A percentile compares a stretch with the other conserved stretches of the same genome.
Evolutionary conservation across 139 green algal species (phyloP).

Genomic region (Dunaliella sp.): DNA sequence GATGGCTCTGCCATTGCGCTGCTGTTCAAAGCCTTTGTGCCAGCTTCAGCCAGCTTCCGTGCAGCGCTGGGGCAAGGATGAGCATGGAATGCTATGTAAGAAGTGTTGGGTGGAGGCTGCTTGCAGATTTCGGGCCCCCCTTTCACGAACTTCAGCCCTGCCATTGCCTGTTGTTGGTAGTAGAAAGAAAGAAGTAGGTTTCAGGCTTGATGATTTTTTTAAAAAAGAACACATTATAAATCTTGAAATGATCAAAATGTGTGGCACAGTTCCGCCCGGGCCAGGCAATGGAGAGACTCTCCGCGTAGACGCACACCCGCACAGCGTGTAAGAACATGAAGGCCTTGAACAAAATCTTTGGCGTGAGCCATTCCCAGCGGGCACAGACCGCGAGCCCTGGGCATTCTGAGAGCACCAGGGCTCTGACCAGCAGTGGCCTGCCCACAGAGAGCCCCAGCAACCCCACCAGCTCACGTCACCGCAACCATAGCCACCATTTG

Average conservation of each 20-base stretch:
- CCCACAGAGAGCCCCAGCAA: not conserved
- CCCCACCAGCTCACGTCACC: not conserved
- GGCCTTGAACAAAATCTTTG: not conserved
- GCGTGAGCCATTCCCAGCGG: not conserved
- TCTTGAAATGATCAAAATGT: not conserved
- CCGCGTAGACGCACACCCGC: too few species aligned
- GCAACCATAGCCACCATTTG: not conserved
- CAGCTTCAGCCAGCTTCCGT: too few species aligned
- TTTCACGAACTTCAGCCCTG: too few species aligned
- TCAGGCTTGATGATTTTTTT: not conserved
- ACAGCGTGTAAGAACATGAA: not conserved
- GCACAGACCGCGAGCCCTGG: not conserved
- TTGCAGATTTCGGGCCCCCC: too few species aligned
- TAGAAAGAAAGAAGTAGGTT: not conserved
- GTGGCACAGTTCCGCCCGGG: not conserved
- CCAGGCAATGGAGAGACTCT: not conserved
- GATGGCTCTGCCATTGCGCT: too few species aligned
- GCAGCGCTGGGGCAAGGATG: too few species aligned
- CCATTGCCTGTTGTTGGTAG: not conserved
- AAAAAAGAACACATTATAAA: not conserved
- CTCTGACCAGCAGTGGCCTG: not conserved
- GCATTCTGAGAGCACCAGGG: not conserved
- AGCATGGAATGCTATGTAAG: too few species aligned
- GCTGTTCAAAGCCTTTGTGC: too few species aligned
- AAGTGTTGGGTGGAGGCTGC: too few species aligned